Percentiles rank a stretch among this genome's conserved stretches.
phyloP scores from a whole-genome alignment of 2,329 filamentous ascomycete species.

The Ascochyta fabae region DNA sequence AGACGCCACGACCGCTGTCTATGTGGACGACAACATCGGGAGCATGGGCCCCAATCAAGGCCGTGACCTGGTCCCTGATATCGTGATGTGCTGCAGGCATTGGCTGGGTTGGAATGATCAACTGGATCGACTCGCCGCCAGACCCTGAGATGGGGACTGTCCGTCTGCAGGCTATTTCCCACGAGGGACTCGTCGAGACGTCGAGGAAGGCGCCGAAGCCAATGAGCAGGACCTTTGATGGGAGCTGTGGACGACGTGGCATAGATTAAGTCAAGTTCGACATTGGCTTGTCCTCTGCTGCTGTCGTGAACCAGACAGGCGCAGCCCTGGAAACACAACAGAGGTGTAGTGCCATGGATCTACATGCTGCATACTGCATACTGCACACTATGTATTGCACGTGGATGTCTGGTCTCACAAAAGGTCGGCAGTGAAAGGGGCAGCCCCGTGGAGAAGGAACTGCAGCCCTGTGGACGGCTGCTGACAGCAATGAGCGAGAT shows the following conservation, averaged over 20 bases:
- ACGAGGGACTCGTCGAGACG: slow-evolving; percentile 77
- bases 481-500: not conserved
- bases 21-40: slow-evolving; percentile 76
- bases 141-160: slow-evolving; percentile 15
- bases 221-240: slow-evolving; percentile 54
- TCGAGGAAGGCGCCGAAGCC: slow-evolving; percentile 70
- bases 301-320: no score
- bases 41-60: slow-evolving; percentile 60
- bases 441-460: not conserved
- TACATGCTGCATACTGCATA: not conserved
- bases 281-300: no score
- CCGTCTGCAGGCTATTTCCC: slow-evolving; percentile 76
- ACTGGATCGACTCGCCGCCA: slow-evolving; percentile 53
- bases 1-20: slow-evolving; percentile 62
- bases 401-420: not conserved
- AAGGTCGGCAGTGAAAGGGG: not conserved
- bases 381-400: not conserved
- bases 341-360: not conserved
- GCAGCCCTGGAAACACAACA: not conserved
- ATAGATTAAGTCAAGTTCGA: not conserved
- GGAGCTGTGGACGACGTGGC: not conserved
- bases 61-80: slow-evolving; percentile 69
- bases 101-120: slow-evolving; percentile 69
- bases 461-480: not conserved
- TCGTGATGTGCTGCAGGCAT: slow-evolving; percentile 74